phyloP scores from a whole-genome alignment of 306 rosid genomes.

The Betula pendula region DNA sequence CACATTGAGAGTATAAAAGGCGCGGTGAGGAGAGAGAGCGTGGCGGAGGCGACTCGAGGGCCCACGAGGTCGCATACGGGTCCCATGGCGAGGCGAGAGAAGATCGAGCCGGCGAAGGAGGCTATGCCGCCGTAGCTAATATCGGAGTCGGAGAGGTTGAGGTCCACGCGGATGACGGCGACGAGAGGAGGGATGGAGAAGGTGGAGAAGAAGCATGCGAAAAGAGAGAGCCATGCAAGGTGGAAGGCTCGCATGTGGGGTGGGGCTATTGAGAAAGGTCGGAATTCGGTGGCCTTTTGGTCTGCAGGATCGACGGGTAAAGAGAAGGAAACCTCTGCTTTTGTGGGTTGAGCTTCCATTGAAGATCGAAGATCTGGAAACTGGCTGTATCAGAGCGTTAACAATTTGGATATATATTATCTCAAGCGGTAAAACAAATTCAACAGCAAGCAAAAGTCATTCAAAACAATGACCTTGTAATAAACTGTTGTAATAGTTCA shows the following conservation, averaged over 20 bases:
- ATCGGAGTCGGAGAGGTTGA: slow-evolving; percentile 47
- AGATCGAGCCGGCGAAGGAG: slow-evolving; percentile 55
- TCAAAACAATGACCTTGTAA: no score
- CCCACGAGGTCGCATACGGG: slow-evolving; percentile 54
- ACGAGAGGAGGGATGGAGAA: slow-evolving; percentile 67
- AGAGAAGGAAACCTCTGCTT: background rate
- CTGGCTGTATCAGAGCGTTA: background rate
- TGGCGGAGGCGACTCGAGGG: slow-evolving; percentile 52
- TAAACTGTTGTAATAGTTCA: no score
- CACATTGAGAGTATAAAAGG: slow-evolving; percentile 48
- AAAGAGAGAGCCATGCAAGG: slow-evolving; percentile 64
- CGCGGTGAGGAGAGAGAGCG: slow-evolving; percentile 57
- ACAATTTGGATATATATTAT: background rate
- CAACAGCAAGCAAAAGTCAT: no score
- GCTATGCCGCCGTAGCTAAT: slow-evolving; percentile 45
- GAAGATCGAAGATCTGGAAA: background rate
- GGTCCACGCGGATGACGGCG: slow-evolving; percentile 51
- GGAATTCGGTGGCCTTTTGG: slow-evolving; percentile 48
- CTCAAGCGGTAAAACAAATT: no score
- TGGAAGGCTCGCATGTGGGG: slow-evolving; percentile 71
- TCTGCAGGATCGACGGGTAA: slow-evolving; percentile 36
- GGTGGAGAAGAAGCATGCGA: slow-evolving; percentile 65
- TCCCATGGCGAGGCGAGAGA: slow-evolving; percentile 68
- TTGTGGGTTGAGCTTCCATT: slow-evolving; percentile 17
- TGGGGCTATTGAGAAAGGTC: slow-evolving; percentile 31